Evolutionary conservation across 495 filamentous ascomycete genomes (phyloP).

Genomic region (Ascobolus immersus): DNA sequence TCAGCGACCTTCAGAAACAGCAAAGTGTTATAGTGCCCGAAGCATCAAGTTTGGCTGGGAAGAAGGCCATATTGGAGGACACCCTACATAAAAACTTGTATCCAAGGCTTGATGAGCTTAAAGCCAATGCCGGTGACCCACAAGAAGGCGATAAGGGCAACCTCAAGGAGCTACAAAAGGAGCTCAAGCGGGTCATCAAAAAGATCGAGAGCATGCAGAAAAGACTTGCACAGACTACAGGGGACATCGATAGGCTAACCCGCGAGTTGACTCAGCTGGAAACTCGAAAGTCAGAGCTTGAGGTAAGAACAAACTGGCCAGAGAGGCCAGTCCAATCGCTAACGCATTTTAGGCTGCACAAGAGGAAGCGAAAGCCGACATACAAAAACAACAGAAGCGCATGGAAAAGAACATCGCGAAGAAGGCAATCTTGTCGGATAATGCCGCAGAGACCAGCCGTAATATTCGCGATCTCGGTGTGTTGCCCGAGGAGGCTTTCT

Average conservation of each 20-base stretch:
- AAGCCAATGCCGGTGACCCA: conserved; percentile 47
- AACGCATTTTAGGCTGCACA: conserved; percentile 39
- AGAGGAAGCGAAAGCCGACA: conserved; percentile 51
- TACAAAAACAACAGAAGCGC: conserved; percentile 67
- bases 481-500: conserved; percentile 80
- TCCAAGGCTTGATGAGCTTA: conserved; percentile 65
- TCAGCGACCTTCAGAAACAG: conserved; percentile 47
- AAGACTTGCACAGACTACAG: conserved; percentile 46
- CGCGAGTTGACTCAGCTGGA: conserved; percentile 33
- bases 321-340: too few relatives aligned
- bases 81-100: conserved; percentile 67
- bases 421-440: conserved; percentile 47
- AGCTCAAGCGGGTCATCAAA: conserved; percentile 51
- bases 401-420: conserved; percentile 83
- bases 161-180: conserved; percentile 53
- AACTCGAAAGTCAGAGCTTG: conserved; percentile 35
- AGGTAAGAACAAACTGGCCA: too few relatives aligned
- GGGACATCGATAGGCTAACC: conserved; percentile 39
- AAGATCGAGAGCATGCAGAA: conserved; percentile 33
- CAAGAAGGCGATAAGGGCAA: conserved; percentile 32
- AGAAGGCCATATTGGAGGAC: conserved; percentile 54
- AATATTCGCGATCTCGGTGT: conserved; percentile 86
- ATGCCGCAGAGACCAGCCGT: conserved; percentile 50
- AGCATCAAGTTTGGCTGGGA: conserved; percentile 52
- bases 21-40: conserved; percentile 46